These are phyloP conservation scores for Nakazawaea ambrosiae DNA, from an alignment of 805 yeast species.

Conservation along the genomic window DNA sequence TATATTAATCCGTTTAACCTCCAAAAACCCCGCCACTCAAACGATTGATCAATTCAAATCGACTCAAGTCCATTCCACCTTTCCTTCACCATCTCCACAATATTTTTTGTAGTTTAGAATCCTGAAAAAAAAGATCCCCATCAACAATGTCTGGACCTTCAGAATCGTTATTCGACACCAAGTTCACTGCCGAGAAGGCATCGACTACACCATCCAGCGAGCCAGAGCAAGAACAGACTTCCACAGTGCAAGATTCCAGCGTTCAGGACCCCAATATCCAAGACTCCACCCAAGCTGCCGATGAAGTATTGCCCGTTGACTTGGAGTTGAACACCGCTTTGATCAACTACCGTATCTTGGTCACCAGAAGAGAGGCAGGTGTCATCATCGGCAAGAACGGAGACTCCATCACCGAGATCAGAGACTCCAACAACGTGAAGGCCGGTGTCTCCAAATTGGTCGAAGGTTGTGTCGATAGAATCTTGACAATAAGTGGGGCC, in stretches of 20 bases:
- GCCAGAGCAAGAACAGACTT: background rate
- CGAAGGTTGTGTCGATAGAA: slow-evolving; percentile 77
- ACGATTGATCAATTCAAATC: no score
- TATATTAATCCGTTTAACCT: no score
- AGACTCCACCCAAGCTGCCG: background rate
- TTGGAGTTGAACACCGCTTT: slow-evolving; percentile 14
- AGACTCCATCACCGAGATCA: slow-evolving; percentile 62
- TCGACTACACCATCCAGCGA: background rate
- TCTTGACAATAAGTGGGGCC: slow-evolving; percentile 71
- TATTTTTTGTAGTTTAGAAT: no score
- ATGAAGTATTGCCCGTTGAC: slow-evolving; percentile 8
- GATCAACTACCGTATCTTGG: slow-evolving; percentile 48
- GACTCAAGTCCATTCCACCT: no score
- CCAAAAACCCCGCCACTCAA: no score
- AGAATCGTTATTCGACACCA: slow-evolving; percentile 26
- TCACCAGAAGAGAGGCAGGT: slow-evolving; percentile 84
- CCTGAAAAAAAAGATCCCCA: background rate
- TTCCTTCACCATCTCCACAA: no score
- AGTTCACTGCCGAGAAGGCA: slow-evolving; percentile 17
- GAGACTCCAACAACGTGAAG: slow-evolving; percentile 70
- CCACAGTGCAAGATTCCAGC: background rate
- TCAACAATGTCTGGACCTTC: slow-evolving; percentile 15
- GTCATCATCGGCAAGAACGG: slow-evolving; percentile 87
- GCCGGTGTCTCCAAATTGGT: slow-evolving; percentile 82
- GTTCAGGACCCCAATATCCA: background rate